A percentile compares a stretch with the other conserved stretches of the same genome.
Evolutionary conservation across 345 rosid genomes (phyloP).

Genomic region (Euphorbia pulcherrima): DNA sequence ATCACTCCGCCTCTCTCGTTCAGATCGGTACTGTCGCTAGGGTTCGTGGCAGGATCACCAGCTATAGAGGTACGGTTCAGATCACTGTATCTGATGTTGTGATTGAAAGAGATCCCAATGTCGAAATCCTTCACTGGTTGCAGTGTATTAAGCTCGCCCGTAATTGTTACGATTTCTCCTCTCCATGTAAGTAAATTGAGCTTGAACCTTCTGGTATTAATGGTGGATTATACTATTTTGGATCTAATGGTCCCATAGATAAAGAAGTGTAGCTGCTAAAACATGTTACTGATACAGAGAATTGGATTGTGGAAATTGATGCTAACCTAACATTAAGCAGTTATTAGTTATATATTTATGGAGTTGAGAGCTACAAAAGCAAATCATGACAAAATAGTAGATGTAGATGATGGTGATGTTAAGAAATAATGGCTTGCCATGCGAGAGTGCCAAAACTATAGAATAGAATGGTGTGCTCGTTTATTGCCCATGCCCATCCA

Average conservation of each 20-base stretch:
- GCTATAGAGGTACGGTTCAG: constrained; percentile 58
- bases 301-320: constrained; percentile 4
- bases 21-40: constrained; percentile 54
- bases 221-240: not conserved
- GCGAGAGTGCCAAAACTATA: constrained; percentile 6
- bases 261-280: not conserved
- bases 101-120: constrained; percentile 72
- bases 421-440: constrained; percentile 5
- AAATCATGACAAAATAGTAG: constrained; percentile 15
- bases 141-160: constrained; percentile 50
- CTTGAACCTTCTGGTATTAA: not conserved
- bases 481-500: not conserved
- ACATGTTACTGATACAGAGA: constrained; percentile 1
- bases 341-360: not conserved
- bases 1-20: constrained; percentile 35
- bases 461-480: not conserved
- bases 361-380: constrained; percentile 7
- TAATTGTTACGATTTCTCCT: constrained; percentile 1
- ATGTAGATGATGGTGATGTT: constrained; percentile 10
- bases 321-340: constrained; percentile 11
- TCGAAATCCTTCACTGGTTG: constrained; percentile 75
- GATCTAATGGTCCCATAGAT: not conserved
- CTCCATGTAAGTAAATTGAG: not conserved
- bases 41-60: constrained; percentile 62
- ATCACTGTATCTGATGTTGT: constrained; percentile 56